phyloP scores from a whole-genome alignment of 2,329 filamentous ascomycete genomes.

The Aspergillus sp. region DNA sequence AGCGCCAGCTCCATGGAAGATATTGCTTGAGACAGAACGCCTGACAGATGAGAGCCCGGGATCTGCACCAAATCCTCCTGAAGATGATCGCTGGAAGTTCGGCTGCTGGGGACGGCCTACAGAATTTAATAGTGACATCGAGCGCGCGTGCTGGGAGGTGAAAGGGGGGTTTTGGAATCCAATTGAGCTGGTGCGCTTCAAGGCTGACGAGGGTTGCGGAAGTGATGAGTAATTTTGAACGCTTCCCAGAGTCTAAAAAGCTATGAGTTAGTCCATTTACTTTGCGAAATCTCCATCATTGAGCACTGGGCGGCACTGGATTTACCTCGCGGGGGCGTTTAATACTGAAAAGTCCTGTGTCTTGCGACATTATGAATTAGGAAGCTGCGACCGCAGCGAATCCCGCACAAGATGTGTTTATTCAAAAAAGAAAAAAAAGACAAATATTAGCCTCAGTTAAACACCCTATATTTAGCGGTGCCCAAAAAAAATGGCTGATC shows the following conservation, averaged over 20 bases:
- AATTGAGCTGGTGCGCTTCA: slow-evolving; percentile 87
- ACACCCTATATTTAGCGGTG: neutral
- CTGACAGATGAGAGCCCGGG: slow-evolving; percentile 79
- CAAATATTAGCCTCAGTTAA: neutral
- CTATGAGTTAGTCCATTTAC: slow-evolving; percentile 15
- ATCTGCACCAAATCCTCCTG: slow-evolving; percentile 73
- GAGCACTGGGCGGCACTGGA: neutral
- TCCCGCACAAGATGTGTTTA: neutral
- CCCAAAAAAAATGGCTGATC: neutral
- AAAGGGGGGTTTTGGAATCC: slow-evolving; percentile 64
- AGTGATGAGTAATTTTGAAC: slow-evolving; percentile 81
- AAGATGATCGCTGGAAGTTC: slow-evolving; percentile 79
- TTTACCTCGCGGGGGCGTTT: slow-evolving; percentile 86
- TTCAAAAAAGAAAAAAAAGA: neutral
- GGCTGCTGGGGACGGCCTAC: slow-evolving; percentile 81
- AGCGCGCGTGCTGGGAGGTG: slow-evolving; percentile 73
- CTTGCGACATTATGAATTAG: slow-evolving; percentile 71
- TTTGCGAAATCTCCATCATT: neutral
- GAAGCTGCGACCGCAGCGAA: slow-evolving; percentile 29
- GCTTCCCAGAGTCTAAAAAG: slow-evolving; percentile 70
- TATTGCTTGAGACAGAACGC: slow-evolving; percentile 72
- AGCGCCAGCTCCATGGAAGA: slow-evolving; percentile 56
- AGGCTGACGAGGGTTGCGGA: slow-evolving; percentile 85
- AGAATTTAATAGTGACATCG: slow-evolving; percentile 84
- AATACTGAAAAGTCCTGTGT: slow-evolving; percentile 84